Evolutionary conservation across 768 basidiomycete genomes (phyloP), one percentile per base, ranked within the genome.

Genomic region (Collybiopsis confluens): DNA sequence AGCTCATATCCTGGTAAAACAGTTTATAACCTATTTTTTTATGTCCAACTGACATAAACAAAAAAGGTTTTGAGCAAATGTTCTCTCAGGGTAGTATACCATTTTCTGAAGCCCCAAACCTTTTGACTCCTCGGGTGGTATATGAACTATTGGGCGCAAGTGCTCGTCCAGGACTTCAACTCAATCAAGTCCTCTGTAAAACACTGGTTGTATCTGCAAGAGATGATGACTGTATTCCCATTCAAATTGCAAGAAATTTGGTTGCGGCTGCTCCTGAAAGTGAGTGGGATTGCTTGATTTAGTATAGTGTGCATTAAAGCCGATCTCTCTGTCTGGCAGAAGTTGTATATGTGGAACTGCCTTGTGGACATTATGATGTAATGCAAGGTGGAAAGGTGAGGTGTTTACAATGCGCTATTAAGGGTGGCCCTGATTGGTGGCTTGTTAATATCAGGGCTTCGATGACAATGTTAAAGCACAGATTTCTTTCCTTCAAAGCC

Each of bases 381-480:
- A 61, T 65, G 62, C 43, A 56, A 52, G 64, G 64, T 16, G 64
- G 64, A 37, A 51, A 61, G 57, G 64, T 65, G n/a, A n/a, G n/a
- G n/a, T n/a, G n/a, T n/a, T n/a, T n/a, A n/a, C n/a, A n/a, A n/a
- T n/a, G n/a, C n/a, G n/a, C n/a, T n/a, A n/a, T n/a, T n/a, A n/a
- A n/a, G n/a, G n/a, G n/a, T n/a, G n/a, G n/a, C n/a, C n/a, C n/a
- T n/a, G n/a, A n/a, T n/a, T n/a, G n/a, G n/a, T n/a, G n/a, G n/a
- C n/a, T n/a, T n/a, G n/a, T n/a, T n/a, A n/a, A n/a, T n/a, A n/a
- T n/a, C n/a, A n/a, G n/a, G n/a, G n/a, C n/a, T n/a, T n/a, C n/a
- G n/a, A n/a, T n/a, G n/a, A n/a, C n/a, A n/a, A n/a, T n/a, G n/a
- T n/a, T n/a, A n/a, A n/a, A n/a, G n/a, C n/a, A n/a, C n/a, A n/a